Evolutionary conservation across 768 basidiomycete species (phyloP), one percentile per base, ranked within the genome.

Genomic region (Bullera alba): DNA sequence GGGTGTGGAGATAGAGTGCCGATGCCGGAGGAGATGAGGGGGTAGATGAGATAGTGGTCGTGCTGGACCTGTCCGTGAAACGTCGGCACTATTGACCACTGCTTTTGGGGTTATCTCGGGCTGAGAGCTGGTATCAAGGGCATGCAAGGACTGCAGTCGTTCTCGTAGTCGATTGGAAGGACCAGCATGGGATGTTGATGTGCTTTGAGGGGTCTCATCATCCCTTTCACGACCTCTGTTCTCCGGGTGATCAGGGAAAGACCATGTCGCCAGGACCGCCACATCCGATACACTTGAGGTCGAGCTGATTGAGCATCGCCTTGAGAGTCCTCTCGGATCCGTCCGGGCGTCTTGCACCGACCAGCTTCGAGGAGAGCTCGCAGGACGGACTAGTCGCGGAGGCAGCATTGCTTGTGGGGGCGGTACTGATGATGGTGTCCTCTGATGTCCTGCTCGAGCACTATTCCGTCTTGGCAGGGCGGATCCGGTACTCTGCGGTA

Each of bases 221-320:
- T 39, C 38, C 19, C 8, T 10, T 14, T 8, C 19, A 12, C 8
- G 14, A 39, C 21, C 21, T 22, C 8, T 8, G 10, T 34, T 35
- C 21, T 7, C 22, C 3, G 50, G 37, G 14, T 19, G 27, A 26
- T 43, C 23, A 4, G 58, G 58, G 36, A 60, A 60, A 14, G 54
- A 48, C 58, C 58, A 60, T 21, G 53, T 56, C 10, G 58, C 58
- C 17, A 60, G 19, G 2, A 60, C 58, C 1, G 54, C 54, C 6
- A 60, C 52, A 25, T 60, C 58, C 5, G 54, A 55, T 8, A 59
- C 38, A n/a, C 15, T 41, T 17, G 4, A 19, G 10, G 26, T 49
- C 21, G 25, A 28, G 12, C 25, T 37, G 22, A 27, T 25, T 19
- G 49, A 51, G 5, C 7, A 10, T 15, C 46, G 30, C 12, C 10